Conservation (phyloP, 2,329 filamentous ascomycete genomes). For the Xylaria sp. region DNA sequence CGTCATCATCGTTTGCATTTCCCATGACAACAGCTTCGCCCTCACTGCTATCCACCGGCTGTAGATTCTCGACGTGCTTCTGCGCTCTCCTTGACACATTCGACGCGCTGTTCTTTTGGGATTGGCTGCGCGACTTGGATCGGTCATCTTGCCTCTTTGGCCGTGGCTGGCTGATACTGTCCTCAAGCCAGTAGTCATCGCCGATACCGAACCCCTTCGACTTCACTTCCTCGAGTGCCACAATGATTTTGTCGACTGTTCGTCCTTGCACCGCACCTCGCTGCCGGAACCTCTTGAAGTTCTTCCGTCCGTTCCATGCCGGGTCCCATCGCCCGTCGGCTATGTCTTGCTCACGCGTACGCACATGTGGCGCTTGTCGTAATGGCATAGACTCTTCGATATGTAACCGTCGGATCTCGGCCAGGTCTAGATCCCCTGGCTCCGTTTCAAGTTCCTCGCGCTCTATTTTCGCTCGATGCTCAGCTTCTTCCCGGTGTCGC, state of each 20-base stretch:
- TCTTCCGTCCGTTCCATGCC: slow-evolving; percentile 90
- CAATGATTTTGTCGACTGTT: slow-evolving; percentile 60
- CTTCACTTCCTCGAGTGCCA: slow-evolving; percentile 73
- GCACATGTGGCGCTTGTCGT: slow-evolving; percentile 44
- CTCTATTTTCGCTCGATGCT: slow-evolving; percentile 63
- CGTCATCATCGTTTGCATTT: slow-evolving; percentile 34
- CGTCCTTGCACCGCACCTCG: slow-evolving; percentile 55
- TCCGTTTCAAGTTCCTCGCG: slow-evolving; percentile 57
- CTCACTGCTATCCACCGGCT: slow-evolving; percentile 35
- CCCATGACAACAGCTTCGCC: slow-evolving; percentile 27
- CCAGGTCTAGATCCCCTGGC: slow-evolving; percentile 71
- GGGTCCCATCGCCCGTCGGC: slow-evolving; percentile 76
- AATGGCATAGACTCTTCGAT: slow-evolving; percentile 80
- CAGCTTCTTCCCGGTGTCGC: slow-evolving; percentile 66
- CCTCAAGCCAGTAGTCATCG: slow-evolving; percentile 76
- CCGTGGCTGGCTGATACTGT: slow-evolving; percentile 38
- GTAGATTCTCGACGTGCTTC: slow-evolving; percentile 21
- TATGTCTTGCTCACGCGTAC: slow-evolving; percentile 56
- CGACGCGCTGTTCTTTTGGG: slow-evolving; percentile 18
- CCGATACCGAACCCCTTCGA: slow-evolving; percentile 75
- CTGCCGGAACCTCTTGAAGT: slow-evolving; percentile 87
- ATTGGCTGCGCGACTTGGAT: slow-evolving; percentile 32
- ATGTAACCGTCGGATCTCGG: slow-evolving; percentile 73
- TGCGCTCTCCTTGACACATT: slow-evolving; percentile 17
- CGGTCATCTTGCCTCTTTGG: slow-evolving; percentile 39